Conservation (phyloP, 495 filamentous ascomycete genomes). For the Pseudevernia furfuracea region DNA sequence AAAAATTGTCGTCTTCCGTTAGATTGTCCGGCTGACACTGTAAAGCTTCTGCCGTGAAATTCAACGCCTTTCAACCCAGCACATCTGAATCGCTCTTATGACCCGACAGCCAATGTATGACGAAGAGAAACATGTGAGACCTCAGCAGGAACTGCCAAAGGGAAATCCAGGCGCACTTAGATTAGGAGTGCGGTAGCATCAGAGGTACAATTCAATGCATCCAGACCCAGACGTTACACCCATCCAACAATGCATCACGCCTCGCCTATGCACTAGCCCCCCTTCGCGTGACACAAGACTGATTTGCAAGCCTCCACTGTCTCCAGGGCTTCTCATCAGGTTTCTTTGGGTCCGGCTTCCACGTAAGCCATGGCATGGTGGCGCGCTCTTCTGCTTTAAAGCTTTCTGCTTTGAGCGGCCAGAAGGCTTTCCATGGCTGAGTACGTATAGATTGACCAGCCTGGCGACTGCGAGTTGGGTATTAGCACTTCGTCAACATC, state of each 20-base stretch:
- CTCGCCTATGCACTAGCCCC: conserved; percentile 3
- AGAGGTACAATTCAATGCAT: neutral
- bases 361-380: conserved; percentile 8
- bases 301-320: conserved; percentile 9
- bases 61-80: neutral
- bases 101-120: neutral
- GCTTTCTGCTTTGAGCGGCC: conserved; percentile 6
- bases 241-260: neutral
- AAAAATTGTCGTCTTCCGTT: neutral
- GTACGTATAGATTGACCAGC: neutral
- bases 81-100: neutral
- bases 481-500: neutral
- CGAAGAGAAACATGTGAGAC: neutral
- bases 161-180: neutral
- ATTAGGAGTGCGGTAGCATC: neutral
- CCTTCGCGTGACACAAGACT: neutral
- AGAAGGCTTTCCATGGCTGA: conserved; percentile 12
- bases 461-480: neutral
- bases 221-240: neutral
- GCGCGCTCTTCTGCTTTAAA: neutral
- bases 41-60: neutral
- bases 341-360: conserved; percentile 5
- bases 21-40: neutral
- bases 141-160: neutral
- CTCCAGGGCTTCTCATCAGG: conserved; percentile 12